Base-by-base conservation (phyloP, 2,329 filamentous ascomycete species). In the Aureobasidium subglaciale region DNA sequence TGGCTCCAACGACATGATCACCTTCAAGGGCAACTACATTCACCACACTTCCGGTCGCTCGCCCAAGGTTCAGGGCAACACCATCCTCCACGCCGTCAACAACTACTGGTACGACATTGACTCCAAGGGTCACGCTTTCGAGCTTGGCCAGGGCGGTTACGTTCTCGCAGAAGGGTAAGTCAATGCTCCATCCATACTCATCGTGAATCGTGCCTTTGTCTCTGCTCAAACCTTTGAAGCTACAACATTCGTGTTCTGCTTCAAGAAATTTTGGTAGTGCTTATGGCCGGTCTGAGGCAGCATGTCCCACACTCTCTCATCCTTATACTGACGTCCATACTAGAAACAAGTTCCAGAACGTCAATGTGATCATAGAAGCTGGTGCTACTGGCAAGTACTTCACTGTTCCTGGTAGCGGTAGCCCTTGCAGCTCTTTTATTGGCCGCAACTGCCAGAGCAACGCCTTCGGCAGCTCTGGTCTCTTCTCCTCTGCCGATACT, bases 1-100 rank as follows among this genome's bases (percentile, higher is more conserved):
- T 37, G 81, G 82, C n/a, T 71, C 73, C 56, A 73, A 68, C 65
- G 81, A 84, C 64, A 63, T 77, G 58, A 72, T 83, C 63, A 84
- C 81, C 59, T 63, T 84, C 65, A 79, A 81, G 71, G 73, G 74
- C 61, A 84, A 84, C 74, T 83, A 82, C 71, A 72, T 84, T 64
- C 78, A 82, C 73, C 73, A 81, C 67, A 77, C 76, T 46, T 77
- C 73, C 11, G 81, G 81, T 56, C 79, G 81, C 53, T 71, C 72
- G 11, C 81, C 80, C 61, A 83, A 83, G 71, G 71, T 84, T 20
- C 71, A 68, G 55, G 73, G 73, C 18, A 78, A 78, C 66, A 80
- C 80, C 55, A 74, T 82, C 41, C 70, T 84, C 53, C 81, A 84
- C 68, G 78, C 77, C 38, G 78, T 82, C 65, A 83, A 83, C 77